Conservation (phyloP, 2,329 filamentous ascomycete genomes). For the Aspergillus floridensis region DNA sequence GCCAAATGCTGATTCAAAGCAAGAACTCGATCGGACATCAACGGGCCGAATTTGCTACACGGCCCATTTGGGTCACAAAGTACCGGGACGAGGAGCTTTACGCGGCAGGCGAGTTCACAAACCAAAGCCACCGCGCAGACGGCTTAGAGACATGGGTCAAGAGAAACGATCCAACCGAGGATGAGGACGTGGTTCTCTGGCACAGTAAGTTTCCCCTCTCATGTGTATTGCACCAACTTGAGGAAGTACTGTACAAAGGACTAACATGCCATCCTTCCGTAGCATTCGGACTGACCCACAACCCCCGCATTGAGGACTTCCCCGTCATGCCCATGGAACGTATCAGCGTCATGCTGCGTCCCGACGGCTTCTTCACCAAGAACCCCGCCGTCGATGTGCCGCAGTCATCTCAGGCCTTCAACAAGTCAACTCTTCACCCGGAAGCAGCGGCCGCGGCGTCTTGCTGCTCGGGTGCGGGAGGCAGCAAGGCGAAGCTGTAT, state of each 20-base stretch:
- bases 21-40: slow-evolving; percentile 48
- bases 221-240: slow-evolving; percentile 23
- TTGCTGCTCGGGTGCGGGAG: slow-evolving; percentile 21
- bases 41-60: slow-evolving; percentile 55
- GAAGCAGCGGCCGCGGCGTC: slow-evolving; percentile 18
- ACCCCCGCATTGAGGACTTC: slow-evolving; percentile 64
- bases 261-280: not conserved
- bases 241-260: not conserved
- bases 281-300: slow-evolving; percentile 60
- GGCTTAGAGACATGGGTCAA: slow-evolving; percentile 55
- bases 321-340: slow-evolving; percentile 66
- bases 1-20: slow-evolving; percentile 57
- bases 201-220: slow-evolving; percentile 36
- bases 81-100: slow-evolving; percentile 54
- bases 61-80: slow-evolving; percentile 56
- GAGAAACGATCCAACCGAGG: slow-evolving; percentile 47
- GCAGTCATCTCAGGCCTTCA: slow-evolving; percentile 41
- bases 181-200: slow-evolving; percentile 45
- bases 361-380: slow-evolving; percentile 53
- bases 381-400: slow-evolving; percentile 52
- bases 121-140: slow-evolving; percentile 54
- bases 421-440: slow-evolving; percentile 39
- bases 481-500: slow-evolving; percentile 32
- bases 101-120: slow-evolving; percentile 56
- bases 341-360: slow-evolving; percentile 48